Base-by-base conservation (phyloP, 2,329 filamentous ascomycete species). In the Hymenoscyphus infarciens region DNA sequence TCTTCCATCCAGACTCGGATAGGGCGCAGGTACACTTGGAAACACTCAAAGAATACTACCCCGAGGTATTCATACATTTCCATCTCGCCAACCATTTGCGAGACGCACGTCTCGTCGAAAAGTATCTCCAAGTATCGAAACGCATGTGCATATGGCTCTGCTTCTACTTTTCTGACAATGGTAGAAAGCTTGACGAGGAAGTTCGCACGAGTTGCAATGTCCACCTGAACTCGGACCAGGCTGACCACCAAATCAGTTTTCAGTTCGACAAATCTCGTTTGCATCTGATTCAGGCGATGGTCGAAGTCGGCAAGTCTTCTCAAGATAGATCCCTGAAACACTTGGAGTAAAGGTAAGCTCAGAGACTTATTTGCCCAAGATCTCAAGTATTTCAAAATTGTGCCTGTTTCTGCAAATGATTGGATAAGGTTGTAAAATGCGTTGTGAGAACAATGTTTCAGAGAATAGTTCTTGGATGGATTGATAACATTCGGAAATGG, bases 1-100 rank as follows among this genome's bases (percentile, higher is more conserved):
- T 85, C 82, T 69, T 91, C 87, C 87, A 97, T 94, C 94, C 94
- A 98, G 16, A 82, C 78, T 39, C 87, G 83, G 54, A 97, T 88
- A 0, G 92, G 91, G 45, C 86, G 86, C 42, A 96, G 81, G 74
- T 97, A 98, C 1, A 91, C 86, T 62, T 87, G 84, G 63, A 97
- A 89, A 72, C 91, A 96, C 55, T 89, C 83, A 61, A 95, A 87
- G 72, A 97, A 95, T 3, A 95, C 80, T 0, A 78, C 78, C 1
- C 86, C 85, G 5, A 95, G 78, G 45, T 84, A 86, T 45, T 78
- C 75, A 71, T 91, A 95, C 0, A 83, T 78, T 0, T 74, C 73
- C 1, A 81, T 77, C 61, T 91, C 84, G 1, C 88, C 89, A 16
- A 85, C 82, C 54, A 91, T 80, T 71, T 97, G 92, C 0, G 88